Evolutionary conservation across 768 basidiomycete genomes (phyloP).

Genomic region (Pleurotus pulmonarius): DNA sequence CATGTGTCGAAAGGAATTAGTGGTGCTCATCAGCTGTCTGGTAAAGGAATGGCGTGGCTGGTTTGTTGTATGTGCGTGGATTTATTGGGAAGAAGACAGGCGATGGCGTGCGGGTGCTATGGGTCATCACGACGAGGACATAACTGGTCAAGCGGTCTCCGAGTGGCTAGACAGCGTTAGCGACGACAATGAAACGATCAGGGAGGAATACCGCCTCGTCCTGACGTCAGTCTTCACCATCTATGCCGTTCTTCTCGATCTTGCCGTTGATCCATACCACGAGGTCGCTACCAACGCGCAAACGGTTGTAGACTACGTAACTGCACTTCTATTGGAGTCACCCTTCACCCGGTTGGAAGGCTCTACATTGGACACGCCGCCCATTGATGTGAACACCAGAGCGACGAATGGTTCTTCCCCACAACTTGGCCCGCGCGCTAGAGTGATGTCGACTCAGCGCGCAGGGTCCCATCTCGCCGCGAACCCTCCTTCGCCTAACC

Average conservation of each 20-base stretch:
- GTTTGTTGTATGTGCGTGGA: slow-evolving; percentile 95
- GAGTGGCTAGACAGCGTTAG: slow-evolving; percentile 77
- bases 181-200: slow-evolving; percentile 52
- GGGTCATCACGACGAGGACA: slow-evolving; percentile 58
- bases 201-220: slow-evolving; percentile 78
- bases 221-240: slow-evolving; percentile 95
- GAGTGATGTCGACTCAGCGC: slow-evolving; percentile 44
- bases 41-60: slow-evolving; percentile 97
- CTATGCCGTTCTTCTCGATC: slow-evolving; percentile 81
- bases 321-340: slow-evolving; percentile 85
- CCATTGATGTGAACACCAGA: slow-evolving; percentile 38
- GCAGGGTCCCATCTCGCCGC: slow-evolving; percentile 38
- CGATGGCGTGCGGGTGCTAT: slow-evolving; percentile 47
- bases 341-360: slow-evolving; percentile 76
- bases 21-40: slow-evolving; percentile 87
- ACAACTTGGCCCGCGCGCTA: slow-evolving; percentile 36
- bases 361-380: slow-evolving; percentile 53
- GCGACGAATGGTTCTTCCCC: slow-evolving; percentile 25
- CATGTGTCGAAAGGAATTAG: slow-evolving; percentile 91
- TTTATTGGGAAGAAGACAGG: slow-evolving; percentile 91
- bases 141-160: slow-evolving; percentile 64
- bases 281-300: slow-evolving; percentile 91
- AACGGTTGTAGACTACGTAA: slow-evolving; percentile 89
- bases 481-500: slow-evolving; percentile 42
- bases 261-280: slow-evolving; percentile 89